These are phyloP conservation scores for Termitomyces sp. DNA, from an alignment of 768 basidiomycete genomes.

Conservation along the genomic window DNA sequence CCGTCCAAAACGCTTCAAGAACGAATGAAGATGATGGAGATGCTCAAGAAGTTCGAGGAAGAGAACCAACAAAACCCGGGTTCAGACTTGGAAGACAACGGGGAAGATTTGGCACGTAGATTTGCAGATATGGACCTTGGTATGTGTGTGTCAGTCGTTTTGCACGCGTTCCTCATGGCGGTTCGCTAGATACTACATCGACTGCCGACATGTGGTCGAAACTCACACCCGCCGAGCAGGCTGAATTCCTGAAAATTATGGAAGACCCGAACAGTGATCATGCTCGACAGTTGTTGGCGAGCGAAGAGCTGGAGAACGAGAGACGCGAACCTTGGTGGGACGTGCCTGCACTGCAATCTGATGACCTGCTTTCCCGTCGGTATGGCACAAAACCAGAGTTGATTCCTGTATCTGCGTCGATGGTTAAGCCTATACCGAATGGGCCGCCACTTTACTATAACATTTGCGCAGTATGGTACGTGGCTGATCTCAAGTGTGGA, in stretches of 20 bases:
- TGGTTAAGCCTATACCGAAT: slow-evolving; percentile 34
- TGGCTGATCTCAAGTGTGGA: slow-evolving; percentile 6
- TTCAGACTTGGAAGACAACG: slow-evolving; percentile 31
- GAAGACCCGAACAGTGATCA: slow-evolving; percentile 60
- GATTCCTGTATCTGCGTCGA: slow-evolving; percentile 42
- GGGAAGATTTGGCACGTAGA: slow-evolving; percentile 42
- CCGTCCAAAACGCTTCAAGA: slow-evolving; percentile 57
- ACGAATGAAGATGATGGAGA: slow-evolving; percentile 59
- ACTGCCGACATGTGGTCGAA: slow-evolving; percentile 57
- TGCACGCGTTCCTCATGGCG: not conserved
- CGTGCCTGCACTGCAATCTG: slow-evolving; percentile 15
- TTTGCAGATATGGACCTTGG: slow-evolving; percentile 62
- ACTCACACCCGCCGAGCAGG: slow-evolving; percentile 56
- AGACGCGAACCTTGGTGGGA: slow-evolving; percentile 76
- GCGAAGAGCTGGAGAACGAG: slow-evolving; percentile 48
- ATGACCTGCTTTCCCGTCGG: slow-evolving; percentile 7
- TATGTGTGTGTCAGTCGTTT: slow-evolving; percentile 23
- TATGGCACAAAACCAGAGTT: slow-evolving; percentile 38
- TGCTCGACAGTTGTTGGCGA: slow-evolving; percentile 55
- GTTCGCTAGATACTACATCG: slow-evolving; percentile 45
- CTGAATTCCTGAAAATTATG: slow-evolving; percentile 55
- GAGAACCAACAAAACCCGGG: slow-evolving; percentile 34
- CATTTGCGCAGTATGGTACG: slow-evolving; percentile 63
- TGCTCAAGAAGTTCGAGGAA: slow-evolving; percentile 73
- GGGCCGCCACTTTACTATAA: slow-evolving; percentile 61